Evolutionary conservation across 306 rosid genomes (phyloP), one percentile per base, ranked within the genome.

Genomic region (Quercus cerris): DNA sequence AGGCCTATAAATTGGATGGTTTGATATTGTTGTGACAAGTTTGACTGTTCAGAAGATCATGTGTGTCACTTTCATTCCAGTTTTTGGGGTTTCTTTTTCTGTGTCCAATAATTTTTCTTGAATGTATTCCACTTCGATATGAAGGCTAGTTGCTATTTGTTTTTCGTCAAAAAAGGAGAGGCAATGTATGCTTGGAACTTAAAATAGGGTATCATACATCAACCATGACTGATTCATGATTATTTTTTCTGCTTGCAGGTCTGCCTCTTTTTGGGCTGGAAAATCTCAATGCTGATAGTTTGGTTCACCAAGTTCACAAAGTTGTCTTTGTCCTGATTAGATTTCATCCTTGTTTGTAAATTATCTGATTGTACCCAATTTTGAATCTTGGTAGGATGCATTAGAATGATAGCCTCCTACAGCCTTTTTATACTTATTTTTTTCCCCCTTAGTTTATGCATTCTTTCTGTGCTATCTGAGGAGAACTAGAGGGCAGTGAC

Each of bases 301-400:
- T 57, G 83, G 76, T 70, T 52, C 46, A 74, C 71, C 77, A 71
- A 57, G 71, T 46, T 83, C 74, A 14, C 54, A 46, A 19, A 55
- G 70, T 27, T n/a, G 15, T 22, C 69, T 28, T 58, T 75, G 31
- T 59, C 19, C 81, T 19, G 71, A 63, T 78, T 83, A 73, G 84
- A 61, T 78, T 76, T 82, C 64, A 62, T 74, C 71, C 84, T 49
- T 80, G 75, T 74, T 59, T 92, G 93, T 94, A 93, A 74, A 91
- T 93, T 87, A 69, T 69, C 70, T 86, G 86, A 78, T 84, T 74
- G 57, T 72, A 33, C 81, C 35, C 71, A 59, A 30, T 76, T 77
- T 81, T 76, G 79, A 71, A 74, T 55, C 38, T 55, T 77, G 73
- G 84, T 81, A 77, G 84, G 88, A 79, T 78, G 78, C 56, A 76